These are phyloP conservation scores for Lactarius vividus DNA, from an alignment of 768 basidiomycete species.

Conservation along the genomic window DNA sequence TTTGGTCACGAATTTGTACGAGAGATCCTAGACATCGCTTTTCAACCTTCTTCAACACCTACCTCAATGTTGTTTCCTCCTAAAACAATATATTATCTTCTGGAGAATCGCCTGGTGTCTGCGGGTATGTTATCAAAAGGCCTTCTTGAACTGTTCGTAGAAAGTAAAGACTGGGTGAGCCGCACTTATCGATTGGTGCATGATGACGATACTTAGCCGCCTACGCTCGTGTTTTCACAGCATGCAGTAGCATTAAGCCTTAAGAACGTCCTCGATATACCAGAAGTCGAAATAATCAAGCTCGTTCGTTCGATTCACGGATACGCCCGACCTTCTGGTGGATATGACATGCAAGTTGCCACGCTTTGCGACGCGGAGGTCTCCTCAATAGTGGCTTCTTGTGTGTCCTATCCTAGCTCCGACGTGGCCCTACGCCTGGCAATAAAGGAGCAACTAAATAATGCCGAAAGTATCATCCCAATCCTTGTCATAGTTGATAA, in stretches of 20 bases:
- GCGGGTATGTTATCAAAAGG: conserved; percentile 62
- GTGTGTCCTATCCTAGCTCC: conserved; percentile 43
- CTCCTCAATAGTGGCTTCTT: conserved; percentile 38
- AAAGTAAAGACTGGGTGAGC: conserved; percentile 67
- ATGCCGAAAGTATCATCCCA: conserved; percentile 47
- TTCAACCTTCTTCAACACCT: conserved; percentile 42
- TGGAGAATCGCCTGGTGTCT: conserved; percentile 54
- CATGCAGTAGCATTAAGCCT: conserved; percentile 49
- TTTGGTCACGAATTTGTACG: conserved; percentile 57
- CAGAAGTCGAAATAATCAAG: conserved; percentile 61
- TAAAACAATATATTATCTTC: conserved; percentile 54
- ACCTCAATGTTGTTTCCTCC: conserved; percentile 45
- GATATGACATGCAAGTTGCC: conserved; percentile 38
- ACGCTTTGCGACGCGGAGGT: conserved; percentile 35
- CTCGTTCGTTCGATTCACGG: conserved; percentile 45
- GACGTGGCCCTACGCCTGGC: conserved; percentile 46
- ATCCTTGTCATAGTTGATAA: conserved; percentile 47
- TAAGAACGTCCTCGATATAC: conserved; percentile 54
- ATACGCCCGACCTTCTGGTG: conserved; percentile 12
- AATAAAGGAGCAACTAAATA: conserved; percentile 47
- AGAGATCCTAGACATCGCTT: conserved; percentile 49
- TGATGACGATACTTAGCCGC: background rate
- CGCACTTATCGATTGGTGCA: background rate
- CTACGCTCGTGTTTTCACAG: conserved; percentile 22
- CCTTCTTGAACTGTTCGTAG: conserved; percentile 50